phyloP scores from a whole-genome alignment of 371 early-diverging fungal genomes.

The Mycotypha africana region DNA sequence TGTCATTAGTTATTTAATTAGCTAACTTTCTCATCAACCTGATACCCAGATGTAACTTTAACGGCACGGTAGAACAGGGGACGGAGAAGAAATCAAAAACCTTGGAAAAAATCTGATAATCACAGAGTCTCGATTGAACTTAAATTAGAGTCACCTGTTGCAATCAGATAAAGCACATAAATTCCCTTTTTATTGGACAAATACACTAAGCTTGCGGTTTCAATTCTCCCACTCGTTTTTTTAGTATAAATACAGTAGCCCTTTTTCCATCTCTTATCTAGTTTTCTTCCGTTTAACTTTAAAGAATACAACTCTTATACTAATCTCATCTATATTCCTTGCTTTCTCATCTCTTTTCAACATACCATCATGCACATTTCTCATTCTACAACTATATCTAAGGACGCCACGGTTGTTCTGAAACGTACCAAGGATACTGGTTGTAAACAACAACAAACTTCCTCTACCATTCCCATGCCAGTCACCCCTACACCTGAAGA shows the following conservation, averaged over 20 bases:
- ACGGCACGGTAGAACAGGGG: too few relatives aligned
- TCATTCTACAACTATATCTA: conserved; percentile 12
- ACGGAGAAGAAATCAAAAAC: too few relatives aligned
- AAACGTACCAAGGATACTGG: background rate
- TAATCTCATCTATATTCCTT: conserved; percentile 2
- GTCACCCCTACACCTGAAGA: conserved; percentile 1
- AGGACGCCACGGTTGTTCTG: background rate
- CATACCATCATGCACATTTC: conserved; percentile 18
- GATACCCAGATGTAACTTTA: too few relatives aligned
- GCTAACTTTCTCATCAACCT: too few relatives aligned
- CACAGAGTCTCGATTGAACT: too few relatives aligned
- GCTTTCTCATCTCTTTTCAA: background rate
- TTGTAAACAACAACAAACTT: background rate
- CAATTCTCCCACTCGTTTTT: too few relatives aligned
- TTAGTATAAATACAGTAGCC: conserved; percentile 9
- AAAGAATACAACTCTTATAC: background rate
- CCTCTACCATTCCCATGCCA: background rate
- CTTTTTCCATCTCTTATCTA: conserved; percentile 1
- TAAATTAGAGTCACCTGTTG: too few relatives aligned
- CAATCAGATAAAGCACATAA: too few relatives aligned
- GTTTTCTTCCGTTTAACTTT: conserved; percentile 4
- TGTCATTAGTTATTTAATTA: too few relatives aligned
- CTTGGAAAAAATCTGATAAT: too few relatives aligned
- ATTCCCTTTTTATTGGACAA: conserved; percentile 16
- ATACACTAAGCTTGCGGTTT: too few relatives aligned